Conservation (phyloP, 352 stramenopile genomes). For the Phytophthora parvispora region DNA sequence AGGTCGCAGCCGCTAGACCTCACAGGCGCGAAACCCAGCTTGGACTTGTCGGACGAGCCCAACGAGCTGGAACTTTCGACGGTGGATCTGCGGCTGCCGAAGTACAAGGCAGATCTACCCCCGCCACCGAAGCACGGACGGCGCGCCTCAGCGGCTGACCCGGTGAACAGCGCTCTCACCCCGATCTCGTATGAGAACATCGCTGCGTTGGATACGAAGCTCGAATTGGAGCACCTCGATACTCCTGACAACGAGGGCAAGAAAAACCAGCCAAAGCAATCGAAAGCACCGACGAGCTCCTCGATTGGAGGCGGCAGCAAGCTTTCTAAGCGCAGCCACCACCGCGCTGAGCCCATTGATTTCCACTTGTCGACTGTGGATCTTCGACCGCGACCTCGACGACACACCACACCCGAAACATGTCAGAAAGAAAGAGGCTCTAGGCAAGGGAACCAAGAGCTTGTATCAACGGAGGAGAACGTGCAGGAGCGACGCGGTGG, state of each 20-base stretch:
- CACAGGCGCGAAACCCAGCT: slow-evolving; percentile 1
- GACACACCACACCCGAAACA: slow-evolving; percentile 22
- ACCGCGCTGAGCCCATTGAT: slow-evolving; percentile 5
- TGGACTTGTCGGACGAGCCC: slow-evolving; percentile 15
- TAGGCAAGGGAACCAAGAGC: not conserved
- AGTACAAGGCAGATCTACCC: slow-evolving; percentile 22
- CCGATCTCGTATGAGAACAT: slow-evolving; percentile 26
- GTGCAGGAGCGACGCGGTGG: not conserved
- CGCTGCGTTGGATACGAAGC: slow-evolving; percentile 25
- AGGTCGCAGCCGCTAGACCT: slow-evolving; percentile 18
- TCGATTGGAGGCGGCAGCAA: not conserved
- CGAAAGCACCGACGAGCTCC: not conserved
- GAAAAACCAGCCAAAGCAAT: not conserved
- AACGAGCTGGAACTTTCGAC: slow-evolving; percentile 19
- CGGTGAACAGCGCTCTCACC: slow-evolving; percentile 16
- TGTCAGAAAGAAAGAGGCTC: not conserved
- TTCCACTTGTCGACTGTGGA: slow-evolving; percentile 31
- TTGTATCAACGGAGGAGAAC: not conserved
- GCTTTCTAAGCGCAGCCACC: slow-evolving; percentile 4
- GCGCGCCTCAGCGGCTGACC: slow-evolving; percentile 8
- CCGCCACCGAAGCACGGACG: slow-evolving; percentile 15
- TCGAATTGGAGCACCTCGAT: slow-evolving; percentile 26
- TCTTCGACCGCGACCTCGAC: slow-evolving; percentile 14
- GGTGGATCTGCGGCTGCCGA: slow-evolving; percentile 22
- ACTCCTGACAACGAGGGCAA: not conserved